Evolutionary conservation across 23 red algal species (phyloP).

Genomic region (Agarophyton chilense): DNA sequence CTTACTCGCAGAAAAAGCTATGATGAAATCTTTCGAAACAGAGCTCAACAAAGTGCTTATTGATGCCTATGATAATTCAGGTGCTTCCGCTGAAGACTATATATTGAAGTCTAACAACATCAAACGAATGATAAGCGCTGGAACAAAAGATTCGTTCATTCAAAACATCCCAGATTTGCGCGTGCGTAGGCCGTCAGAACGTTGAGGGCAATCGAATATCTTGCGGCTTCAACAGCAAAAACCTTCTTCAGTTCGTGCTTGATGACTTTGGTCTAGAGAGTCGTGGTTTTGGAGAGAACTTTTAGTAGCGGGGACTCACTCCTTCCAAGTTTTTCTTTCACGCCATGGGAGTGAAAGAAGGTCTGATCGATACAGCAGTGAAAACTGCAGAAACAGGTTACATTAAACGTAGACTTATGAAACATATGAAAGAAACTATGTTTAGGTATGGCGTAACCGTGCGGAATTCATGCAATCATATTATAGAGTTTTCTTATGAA

Average conservation of each 20-base stretch:
- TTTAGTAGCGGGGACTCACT: too few species aligned
- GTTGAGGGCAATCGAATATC: too few species aligned
- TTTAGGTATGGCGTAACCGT: slow-evolving; percentile 96
- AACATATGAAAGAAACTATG: slow-evolving; percentile 96
- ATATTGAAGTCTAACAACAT: slow-evolving; percentile 93
- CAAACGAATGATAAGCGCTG: slow-evolving; percentile 98
- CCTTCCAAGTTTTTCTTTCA: too few species aligned
- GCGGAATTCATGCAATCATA: too few species aligned
- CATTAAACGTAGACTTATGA: slow-evolving; percentile 95
- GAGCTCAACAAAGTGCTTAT: slow-evolving; percentile 94
- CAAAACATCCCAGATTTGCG: too few species aligned
- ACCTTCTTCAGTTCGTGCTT: slow-evolving; percentile 91
- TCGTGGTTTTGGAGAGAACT: slow-evolving; percentile 98
- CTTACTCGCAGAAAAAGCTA: too few species aligned
- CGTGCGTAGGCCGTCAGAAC: too few species aligned
- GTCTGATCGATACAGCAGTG: slow-evolving; percentile 99
- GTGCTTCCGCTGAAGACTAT: slow-evolving; percentile 82
- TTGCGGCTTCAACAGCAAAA: slow-evolving; percentile 89
- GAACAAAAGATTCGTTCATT: too few species aligned
- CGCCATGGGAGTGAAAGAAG: slow-evolving; percentile 97
- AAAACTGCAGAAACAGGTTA: slow-evolving; percentile 99
- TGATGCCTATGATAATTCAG: slow-evolving; percentile 88
- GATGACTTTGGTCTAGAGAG: slow-evolving; percentile 95
- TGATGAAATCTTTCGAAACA: slow-evolving; percentile 95
- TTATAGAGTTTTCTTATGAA: too few species aligned